phyloP scores from a whole-genome alignment of 192 early-diverging fungal genomes.

The Coemansia sp. region DNA sequence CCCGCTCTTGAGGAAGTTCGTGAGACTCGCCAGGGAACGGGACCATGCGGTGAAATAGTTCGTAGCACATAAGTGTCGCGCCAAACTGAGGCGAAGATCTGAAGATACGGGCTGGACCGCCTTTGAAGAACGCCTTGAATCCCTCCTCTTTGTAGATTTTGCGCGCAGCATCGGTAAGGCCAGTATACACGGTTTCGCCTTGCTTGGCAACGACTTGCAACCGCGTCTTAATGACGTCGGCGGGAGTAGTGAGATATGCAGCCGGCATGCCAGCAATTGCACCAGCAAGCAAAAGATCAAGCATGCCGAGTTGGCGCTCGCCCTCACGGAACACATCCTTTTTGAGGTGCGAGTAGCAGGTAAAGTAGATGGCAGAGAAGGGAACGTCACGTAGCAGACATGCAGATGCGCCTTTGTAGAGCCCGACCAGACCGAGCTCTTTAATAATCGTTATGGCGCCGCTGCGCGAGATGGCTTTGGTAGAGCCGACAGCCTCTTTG shows the following conservation, averaged over 20 bases:
- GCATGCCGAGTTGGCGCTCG: conserved; percentile 63
- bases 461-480: conserved; percentile 56
- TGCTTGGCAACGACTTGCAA: conserved; percentile 89
- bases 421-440: conserved; percentile 84
- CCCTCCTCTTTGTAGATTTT: conserved; percentile 93
- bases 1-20: conserved; percentile 18
- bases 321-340: conserved; percentile 88
- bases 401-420: conserved; percentile 92
- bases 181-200: conserved; percentile 85
- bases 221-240: conserved; percentile 98
- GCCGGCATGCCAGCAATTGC: conserved; percentile 93
- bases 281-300: conserved; percentile 77
- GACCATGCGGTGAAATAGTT: conserved; percentile 74
- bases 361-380: conserved; percentile 97
- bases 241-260: conserved; percentile 95
- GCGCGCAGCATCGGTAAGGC: conserved; percentile 78
- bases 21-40: conserved; percentile 56
- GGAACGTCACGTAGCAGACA: conserved; percentile 95
- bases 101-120: conserved; percentile 88
- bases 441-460: conserved; percentile 87
- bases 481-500: conserved; percentile 46
- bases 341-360: conserved; percentile 96
- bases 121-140: conserved; percentile 94
- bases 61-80: conserved; percentile 91
- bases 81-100: conserved; percentile 97